Conservation (phyloP, 2,329 filamentous ascomycete genomes). For the Fusarium chlamydosporum region DNA sequence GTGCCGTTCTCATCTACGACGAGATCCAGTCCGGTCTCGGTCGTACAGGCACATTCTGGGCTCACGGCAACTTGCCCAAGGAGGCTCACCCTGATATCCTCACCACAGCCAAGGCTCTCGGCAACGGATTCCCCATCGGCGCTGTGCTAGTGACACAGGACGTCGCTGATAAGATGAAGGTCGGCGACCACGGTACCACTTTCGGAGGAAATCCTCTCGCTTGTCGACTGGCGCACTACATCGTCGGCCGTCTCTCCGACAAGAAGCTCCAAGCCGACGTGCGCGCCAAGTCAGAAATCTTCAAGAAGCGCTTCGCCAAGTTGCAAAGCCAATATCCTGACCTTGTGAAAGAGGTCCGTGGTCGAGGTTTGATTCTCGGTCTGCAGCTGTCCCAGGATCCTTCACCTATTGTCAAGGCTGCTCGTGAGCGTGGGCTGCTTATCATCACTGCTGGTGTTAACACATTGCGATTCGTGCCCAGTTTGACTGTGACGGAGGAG, state of each 20-base stretch:
- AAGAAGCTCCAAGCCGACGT: conserved; percentile 79
- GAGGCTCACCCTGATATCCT: conserved; percentile 94
- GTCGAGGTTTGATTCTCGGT: conserved; percentile 87
- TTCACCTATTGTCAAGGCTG: conserved; percentile 82
- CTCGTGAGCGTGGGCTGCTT: conserved; percentile 86
- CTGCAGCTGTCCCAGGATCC: conserved; percentile 84
- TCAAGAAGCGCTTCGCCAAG: conserved; percentile 63
- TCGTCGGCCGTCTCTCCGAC: conserved; percentile 82
- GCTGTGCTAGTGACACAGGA: conserved; percentile 67
- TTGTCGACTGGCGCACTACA: conserved; percentile 86
- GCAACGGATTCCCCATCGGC: conserved; percentile 96
- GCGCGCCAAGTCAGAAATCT: conserved; percentile 71
- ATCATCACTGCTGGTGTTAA: conserved; percentile 95
- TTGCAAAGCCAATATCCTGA: conserved; percentile 70
- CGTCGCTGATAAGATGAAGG: conserved; percentile 60
- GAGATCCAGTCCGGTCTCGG: conserved; percentile 97
- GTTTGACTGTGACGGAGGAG: conserved; percentile 81
- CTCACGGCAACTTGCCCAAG: conserved; percentile 79
- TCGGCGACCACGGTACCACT: conserved; percentile 91
- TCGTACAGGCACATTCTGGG: conserved; percentile 92
- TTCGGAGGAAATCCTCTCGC: conserved; percentile 94
- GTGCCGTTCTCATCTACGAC: conserved; percentile 91
- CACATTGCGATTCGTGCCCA: conserved; percentile 91
- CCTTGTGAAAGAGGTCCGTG: conserved; percentile 83
- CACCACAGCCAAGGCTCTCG: conserved; percentile 94